Evolutionary conservation across 495 filamentous ascomycete genomes (phyloP), one percentile per base, ranked within the genome.

Genomic region (Lasiosphaeria miniovina): DNA sequence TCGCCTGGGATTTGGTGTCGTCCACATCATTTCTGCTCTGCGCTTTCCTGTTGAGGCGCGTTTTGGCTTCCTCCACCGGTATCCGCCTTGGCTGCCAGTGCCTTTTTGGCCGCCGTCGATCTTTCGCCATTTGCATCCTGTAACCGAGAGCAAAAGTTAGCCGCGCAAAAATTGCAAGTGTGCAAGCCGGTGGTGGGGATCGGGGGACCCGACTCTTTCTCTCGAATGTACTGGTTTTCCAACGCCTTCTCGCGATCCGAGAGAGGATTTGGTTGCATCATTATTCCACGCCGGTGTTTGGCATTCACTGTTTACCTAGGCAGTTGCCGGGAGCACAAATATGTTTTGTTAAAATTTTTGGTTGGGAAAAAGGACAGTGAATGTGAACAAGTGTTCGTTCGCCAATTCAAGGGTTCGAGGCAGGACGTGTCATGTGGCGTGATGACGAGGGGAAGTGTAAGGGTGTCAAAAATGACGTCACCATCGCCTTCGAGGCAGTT

Each of bases 191-290:
- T 4, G 15, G 31, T 43, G 11, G 11, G 3, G 11, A 11, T 40
- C 12, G 4, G 9, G 4, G 5, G 11, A 1, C 54, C 70, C 8
- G 24, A 71, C 70, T 72, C 70, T 55, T 71, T 71, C 48, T 71
- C 68, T 8, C 65, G 52, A 49, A 72, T 71, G 17, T 62, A 72
- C 45, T 72, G 66, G 48, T 69, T 63, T 61, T 72, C 70, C n/a
- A 71, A 17, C 24, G 70, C 70, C 59, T 71, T 69, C 41, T 68
- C 70, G 17, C 70, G 68, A 36, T 71, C 64, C 4, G 54, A 55
- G 15, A 72, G 68, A 1, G 70, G 70, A 24, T 24, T 24, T 24
- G 24, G 32, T 72, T 72, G 5, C 12, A 46, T 32, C 69, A 68
- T 3, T 64, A 56, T 38, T 70, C 57, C 70, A 72, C 70, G 8